phyloP scores from a whole-genome alignment of 805 yeast genomes.

The Candida yuanshanica region DNA sequence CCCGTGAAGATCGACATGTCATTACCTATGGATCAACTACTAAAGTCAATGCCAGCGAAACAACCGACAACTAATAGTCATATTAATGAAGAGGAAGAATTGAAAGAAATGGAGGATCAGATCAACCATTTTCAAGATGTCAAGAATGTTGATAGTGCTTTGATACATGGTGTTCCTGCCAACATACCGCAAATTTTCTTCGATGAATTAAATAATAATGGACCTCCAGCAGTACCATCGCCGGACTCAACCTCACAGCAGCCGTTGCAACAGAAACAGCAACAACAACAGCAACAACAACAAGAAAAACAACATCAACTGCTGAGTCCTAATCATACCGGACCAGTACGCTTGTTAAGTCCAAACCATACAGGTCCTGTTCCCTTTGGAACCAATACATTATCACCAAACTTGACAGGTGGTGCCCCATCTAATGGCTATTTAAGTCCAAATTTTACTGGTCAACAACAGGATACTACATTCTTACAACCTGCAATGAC shows the following conservation, averaged over 20 bases:
- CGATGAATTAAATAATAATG: constrained; percentile 14
- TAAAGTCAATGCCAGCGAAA: constrained; percentile 43
- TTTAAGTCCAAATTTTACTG: constrained; percentile 13
- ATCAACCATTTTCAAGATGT: constrained; percentile 71
- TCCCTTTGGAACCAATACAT: constrained; percentile 22
- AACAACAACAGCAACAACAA: constrained; percentile 24
- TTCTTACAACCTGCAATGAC: constrained; percentile 34
- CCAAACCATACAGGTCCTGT: constrained; percentile 18
- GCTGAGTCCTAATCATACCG: constrained; percentile 13
- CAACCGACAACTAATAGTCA: constrained; percentile 27
- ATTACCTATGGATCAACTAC: constrained; percentile 72
- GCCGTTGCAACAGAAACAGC: not conserved
- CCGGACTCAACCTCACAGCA: constrained; percentile 9
- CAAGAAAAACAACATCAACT: constrained; percentile 17
- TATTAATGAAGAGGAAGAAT: constrained; percentile 64
- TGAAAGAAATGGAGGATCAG: constrained; percentile 70
- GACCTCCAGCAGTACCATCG: constrained; percentile 10
- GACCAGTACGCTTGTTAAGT: constrained; percentile 1
- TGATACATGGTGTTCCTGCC: constrained; percentile 64
- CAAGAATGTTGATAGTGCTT: constrained; percentile 67
- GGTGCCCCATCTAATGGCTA: constrained; percentile 1
- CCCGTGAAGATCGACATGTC: constrained; percentile 46
- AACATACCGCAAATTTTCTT: constrained; percentile 38
- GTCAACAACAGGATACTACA: constrained; percentile 6
- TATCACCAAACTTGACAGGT: constrained; percentile 1